phyloP scores from a whole-genome alignment of 2,329 filamentous ascomycete species.

The Fusarium torreyae region DNA sequence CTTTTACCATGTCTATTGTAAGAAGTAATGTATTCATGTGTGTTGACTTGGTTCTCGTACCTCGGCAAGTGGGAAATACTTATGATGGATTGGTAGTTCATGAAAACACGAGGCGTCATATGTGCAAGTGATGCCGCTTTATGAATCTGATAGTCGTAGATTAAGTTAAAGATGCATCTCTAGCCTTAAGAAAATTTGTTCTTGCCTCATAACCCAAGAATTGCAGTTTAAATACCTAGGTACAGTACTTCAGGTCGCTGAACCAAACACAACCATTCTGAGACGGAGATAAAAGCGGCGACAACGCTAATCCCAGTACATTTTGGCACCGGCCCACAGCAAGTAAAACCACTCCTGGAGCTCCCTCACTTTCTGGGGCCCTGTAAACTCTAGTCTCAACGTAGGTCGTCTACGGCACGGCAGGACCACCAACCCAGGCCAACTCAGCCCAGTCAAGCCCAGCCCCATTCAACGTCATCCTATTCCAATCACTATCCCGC shows the following conservation, averaged over 20 bases:
- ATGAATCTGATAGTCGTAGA: too few relatives aligned
- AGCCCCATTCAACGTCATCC: slow-evolving; percentile 48
- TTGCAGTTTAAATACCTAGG: too few relatives aligned
- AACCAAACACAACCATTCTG: neutral
- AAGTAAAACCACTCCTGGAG: slow-evolving; percentile 23
- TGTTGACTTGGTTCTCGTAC: neutral
- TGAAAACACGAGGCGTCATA: neutral
- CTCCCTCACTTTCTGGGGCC: slow-evolving; percentile 5
- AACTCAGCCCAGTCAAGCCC: slow-evolving; percentile 23
- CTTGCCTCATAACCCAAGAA: too few relatives aligned
- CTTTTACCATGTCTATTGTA: neutral
- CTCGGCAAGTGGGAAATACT: neutral
- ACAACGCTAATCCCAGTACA: slow-evolving; percentile 13
- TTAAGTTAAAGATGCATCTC: too few relatives aligned
- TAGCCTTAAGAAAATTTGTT: too few relatives aligned
- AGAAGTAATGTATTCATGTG: neutral
- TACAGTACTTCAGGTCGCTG: neutral
- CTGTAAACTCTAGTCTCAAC: slow-evolving; percentile 5
- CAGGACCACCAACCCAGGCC: slow-evolving; percentile 22
- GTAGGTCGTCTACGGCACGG: neutral
- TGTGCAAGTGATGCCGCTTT: neutral
- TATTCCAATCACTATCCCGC: slow-evolving; percentile 39
- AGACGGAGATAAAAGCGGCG: slow-evolving; percentile 7
- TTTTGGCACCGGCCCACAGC: slow-evolving; percentile 16
- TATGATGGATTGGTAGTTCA: neutral